phyloP scores from a whole-genome alignment of 83 land plant genomes.

The Picea abies region DNA sequence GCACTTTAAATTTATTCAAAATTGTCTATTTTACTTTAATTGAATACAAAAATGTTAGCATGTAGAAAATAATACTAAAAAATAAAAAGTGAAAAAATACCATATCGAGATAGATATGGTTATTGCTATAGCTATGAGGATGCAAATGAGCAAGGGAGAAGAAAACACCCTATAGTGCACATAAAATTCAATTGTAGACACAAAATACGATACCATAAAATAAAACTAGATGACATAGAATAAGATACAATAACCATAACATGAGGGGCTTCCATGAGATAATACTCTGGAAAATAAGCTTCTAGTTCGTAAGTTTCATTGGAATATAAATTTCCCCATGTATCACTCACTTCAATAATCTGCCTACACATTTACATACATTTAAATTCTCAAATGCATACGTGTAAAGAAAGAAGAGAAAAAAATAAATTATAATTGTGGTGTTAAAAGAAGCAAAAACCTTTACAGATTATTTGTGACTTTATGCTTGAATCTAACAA shows the following conservation, averaged over 20 bases:
- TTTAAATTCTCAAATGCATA: too few relatives aligned
- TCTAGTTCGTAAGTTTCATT: conserved; percentile 43
- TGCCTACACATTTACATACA: too few relatives aligned
- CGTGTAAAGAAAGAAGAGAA: too few relatives aligned
- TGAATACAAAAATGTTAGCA: too few relatives aligned
- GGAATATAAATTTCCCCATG: conserved; percentile 40
- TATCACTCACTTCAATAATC: conserved; percentile 36
- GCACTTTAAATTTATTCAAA: too few relatives aligned
- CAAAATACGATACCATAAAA: too few relatives aligned
- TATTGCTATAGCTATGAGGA: conserved; percentile 38
- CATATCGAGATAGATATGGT: conserved; percentile 56
- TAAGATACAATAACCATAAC: conserved; percentile 1
- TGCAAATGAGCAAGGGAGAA: conserved; percentile 38
- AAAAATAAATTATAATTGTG: too few relatives aligned
- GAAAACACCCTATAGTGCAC: conserved; percentile 38
- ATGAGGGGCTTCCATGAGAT: conserved; percentile 62
- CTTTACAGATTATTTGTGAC: conserved; percentile 88
- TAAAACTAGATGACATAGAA: too few relatives aligned
- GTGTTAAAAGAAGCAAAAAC: conserved; percentile 24
- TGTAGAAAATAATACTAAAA: too few relatives aligned
- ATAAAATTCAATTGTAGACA: too few relatives aligned
- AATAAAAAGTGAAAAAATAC: too few relatives aligned
- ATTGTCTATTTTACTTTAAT: too few relatives aligned
- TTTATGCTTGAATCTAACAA: conserved; percentile 80
- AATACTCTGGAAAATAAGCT: conserved; percentile 49